Evolutionary conservation across 495 filamentous ascomycete genomes (phyloP).

Genomic region (Penicillium manginii): DNA sequence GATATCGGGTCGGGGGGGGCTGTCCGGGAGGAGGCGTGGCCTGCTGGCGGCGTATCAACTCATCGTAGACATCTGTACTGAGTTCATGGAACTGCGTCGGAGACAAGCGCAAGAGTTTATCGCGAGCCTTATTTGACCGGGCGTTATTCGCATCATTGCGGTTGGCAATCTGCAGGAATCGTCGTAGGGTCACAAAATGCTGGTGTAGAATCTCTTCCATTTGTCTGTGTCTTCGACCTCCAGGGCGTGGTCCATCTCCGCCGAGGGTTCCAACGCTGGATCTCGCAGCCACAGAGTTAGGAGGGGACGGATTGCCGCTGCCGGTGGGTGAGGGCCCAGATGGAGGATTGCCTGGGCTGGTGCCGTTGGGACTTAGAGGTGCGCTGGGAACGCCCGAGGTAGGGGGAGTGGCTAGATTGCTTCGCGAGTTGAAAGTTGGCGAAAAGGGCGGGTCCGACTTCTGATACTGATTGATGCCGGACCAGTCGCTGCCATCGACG

Average conservation of each 20-base stretch:
- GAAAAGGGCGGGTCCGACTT: conserved; percentile 59
- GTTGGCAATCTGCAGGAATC: conserved; percentile 69
- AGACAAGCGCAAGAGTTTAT: conserved; percentile 88
- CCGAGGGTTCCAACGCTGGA: conserved; percentile 73
- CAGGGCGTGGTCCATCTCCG: conserved; percentile 56
- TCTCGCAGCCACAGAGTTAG: conserved; percentile 76
- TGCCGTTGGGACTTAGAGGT: conserved; percentile 57
- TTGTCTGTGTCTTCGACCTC: conserved; percentile 52
- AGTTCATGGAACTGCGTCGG: conserved; percentile 94
- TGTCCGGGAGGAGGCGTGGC: conserved; percentile 57
- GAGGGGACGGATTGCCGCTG: conserved; percentile 78
- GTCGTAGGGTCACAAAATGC: conserved; percentile 80
- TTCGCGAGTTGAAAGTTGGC: conserved; percentile 57
- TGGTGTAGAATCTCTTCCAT: conserved; percentile 73
- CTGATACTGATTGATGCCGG: conserved; percentile 74
- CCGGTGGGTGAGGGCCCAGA: conserved; percentile 39
- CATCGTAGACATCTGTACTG: conserved; percentile 96
- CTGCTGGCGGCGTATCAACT: conserved; percentile 83
- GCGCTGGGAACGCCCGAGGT: conserved; percentile 66
- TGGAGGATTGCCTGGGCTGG: neutral
- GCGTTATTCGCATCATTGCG: conserved; percentile 74
- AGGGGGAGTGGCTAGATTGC: conserved; percentile 70
- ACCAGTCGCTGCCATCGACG: conserved; percentile 86
- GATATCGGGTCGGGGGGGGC: conserved; percentile 56
- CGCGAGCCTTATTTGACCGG: conserved; percentile 82